A percentile compares a stretch with the other conserved stretches of the same genome.
Evolutionary conservation across 2,329 filamentous ascomycete species (phyloP).

Genomic region (Zymoseptoria tritici): DNA sequence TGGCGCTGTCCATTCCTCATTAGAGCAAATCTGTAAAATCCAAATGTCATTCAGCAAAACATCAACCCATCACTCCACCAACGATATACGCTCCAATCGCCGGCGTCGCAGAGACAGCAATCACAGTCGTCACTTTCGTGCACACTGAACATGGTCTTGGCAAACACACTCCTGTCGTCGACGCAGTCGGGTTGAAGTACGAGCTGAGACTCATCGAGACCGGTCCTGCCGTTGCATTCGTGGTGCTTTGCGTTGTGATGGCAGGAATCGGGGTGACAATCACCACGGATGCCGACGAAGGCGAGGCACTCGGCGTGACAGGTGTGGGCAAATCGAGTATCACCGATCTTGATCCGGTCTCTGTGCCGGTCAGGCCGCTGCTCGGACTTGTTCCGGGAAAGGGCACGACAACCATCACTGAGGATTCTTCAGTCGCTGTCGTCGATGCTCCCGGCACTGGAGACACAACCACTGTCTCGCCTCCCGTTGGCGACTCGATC

Average conservation of each 20-base stretch:
- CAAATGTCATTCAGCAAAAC: neutral
- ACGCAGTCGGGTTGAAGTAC: neutral
- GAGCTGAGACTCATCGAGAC: neutral
- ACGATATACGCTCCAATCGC: neutral
- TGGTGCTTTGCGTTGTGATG: neutral
- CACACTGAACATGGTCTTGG: neutral
- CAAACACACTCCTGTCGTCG: neutral
- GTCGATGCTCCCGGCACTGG: neutral
- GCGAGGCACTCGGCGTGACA: neutral
- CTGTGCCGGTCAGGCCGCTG: neutral
- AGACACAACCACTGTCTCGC: neutral
- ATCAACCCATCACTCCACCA: neutral
- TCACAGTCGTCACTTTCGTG: neutral
- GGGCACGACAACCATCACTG: neutral
- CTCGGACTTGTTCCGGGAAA: neutral
- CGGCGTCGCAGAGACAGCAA: neutral
- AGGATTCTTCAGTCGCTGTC: neutral
- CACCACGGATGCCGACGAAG: neutral
- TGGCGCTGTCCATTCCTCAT: neutral
- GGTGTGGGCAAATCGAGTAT: neutral
- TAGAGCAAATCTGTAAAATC: neutral
- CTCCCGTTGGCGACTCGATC: neutral
- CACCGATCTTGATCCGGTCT: neutral
- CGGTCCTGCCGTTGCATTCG: neutral
- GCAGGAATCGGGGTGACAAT: neutral